These are phyloP conservation scores for Wickerhamomyces bisporus DNA, from an alignment of 805 yeast species.

Conservation along the genomic window DNA sequence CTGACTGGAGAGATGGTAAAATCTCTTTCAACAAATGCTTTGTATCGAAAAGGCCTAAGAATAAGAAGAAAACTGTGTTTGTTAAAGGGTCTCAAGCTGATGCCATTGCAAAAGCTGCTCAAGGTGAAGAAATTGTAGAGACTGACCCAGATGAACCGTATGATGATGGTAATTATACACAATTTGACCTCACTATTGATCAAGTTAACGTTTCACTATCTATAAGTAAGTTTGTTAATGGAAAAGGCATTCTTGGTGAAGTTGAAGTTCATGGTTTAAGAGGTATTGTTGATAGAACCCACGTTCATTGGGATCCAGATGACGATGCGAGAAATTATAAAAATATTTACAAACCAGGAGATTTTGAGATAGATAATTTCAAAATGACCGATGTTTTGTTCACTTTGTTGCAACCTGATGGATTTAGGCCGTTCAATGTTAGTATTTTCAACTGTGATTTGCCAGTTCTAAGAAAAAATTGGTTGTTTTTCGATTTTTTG, in stretches of 20 bases:
- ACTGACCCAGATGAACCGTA: conserved; percentile 31
- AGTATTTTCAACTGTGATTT: conserved; percentile 85
- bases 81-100: conserved; percentile 69
- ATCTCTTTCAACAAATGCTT: conserved; percentile 81
- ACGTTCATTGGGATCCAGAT: conserved; percentile 73
- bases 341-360: conserved; percentile 75
- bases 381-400: conserved; percentile 81
- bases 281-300: conserved; percentile 90
- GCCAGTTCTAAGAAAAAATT: conserved; percentile 77
- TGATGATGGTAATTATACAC: conserved; percentile 95
- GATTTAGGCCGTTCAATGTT: conserved; percentile 78
- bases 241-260: conserved; percentile 79
- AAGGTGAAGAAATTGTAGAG: conserved; percentile 4
- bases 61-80: conserved; percentile 39
- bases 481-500: conserved; percentile 85
- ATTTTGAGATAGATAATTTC: conserved; percentile 84
- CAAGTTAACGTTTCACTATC: conserved; percentile 77
- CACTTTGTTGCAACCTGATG: conserved; percentile 74
- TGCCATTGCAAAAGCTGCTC: conserved; percentile 49
- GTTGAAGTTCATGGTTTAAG: conserved; percentile 79
- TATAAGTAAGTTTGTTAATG: conserved; percentile 82
- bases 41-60: conserved; percentile 78
- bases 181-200: conserved; percentile 87
- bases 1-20: conserved; percentile 87
- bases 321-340: conserved; percentile 81